Conservation (phyloP, 2,329 filamentous ascomycete genomes). For the Tympanopsis confertula region DNA sequence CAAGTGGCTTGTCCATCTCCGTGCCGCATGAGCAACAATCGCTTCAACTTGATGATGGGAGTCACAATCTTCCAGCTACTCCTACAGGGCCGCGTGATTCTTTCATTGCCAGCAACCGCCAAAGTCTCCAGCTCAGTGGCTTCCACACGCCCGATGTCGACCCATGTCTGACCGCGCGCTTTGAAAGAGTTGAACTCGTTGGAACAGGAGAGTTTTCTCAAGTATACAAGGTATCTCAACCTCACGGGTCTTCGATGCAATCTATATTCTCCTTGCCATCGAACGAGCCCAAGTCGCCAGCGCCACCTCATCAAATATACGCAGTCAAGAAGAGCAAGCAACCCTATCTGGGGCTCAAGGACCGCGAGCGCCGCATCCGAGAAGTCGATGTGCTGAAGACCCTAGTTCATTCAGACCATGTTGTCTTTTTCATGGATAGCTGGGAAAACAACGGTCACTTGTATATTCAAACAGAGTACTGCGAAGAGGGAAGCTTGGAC, state of each 20-base stretch:
- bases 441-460: slow-evolving; percentile 81
- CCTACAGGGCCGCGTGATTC: slow-evolving; percentile 55
- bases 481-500: slow-evolving; percentile 84
- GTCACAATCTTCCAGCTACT: slow-evolving; percentile 59
- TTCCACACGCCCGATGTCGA: slow-evolving; percentile 67
- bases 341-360: slow-evolving; percentile 64
- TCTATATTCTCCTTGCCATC: slow-evolving; percentile 31
- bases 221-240: slow-evolving; percentile 68
- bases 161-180: slow-evolving; percentile 59
- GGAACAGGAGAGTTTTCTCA: slow-evolving; percentile 88
- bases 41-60: slow-evolving; percentile 22
- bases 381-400: slow-evolving; percentile 72
- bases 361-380: slow-evolving; percentile 71
- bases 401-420: slow-evolving; percentile 71
- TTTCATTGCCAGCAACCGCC: slow-evolving; percentile 34
- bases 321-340: slow-evolving; percentile 90
- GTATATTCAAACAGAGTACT: slow-evolving; percentile 96
- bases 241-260: slow-evolving; percentile 20
- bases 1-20: slow-evolving; percentile 74
- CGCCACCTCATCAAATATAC: slow-evolving; percentile 53
- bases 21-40: slow-evolving; percentile 28
- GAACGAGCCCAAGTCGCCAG: slow-evolving; percentile 35
- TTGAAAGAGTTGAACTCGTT: slow-evolving; percentile 68
- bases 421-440: slow-evolving; percentile 70
- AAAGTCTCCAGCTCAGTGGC: slow-evolving; percentile 35